phyloP scores from a whole-genome alignment of 2,329 filamentous ascomycete genomes.

The Amauroascus niger region DNA sequence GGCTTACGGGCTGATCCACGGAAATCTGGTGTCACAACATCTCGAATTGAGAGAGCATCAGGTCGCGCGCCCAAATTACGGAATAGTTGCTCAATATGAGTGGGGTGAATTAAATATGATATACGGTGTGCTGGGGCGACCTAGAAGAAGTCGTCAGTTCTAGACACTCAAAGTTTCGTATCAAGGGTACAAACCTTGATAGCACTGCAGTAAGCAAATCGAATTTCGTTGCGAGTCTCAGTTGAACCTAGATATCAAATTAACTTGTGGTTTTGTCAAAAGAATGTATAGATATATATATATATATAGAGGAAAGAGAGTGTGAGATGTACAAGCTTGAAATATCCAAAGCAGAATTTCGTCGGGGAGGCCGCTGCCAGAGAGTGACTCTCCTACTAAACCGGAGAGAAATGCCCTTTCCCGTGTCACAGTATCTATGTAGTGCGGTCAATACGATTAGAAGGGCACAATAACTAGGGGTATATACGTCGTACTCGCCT shows the following conservation, averaged over 20 bases:
- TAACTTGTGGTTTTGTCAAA: not conserved
- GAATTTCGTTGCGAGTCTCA: constrained; percentile 48
- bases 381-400: constrained; percentile 47
- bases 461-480: not conserved
- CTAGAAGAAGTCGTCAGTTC: constrained; percentile 21
- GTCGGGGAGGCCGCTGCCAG: constrained; percentile 46
- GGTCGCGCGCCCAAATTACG: constrained; percentile 47
- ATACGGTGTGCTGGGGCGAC: constrained; percentile 24
- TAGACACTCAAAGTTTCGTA: not conserved
- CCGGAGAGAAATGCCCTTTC: constrained; percentile 55
- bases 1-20: constrained; percentile 20
- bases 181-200: constrained; percentile 40
- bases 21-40: constrained; percentile 23
- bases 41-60: constrained; percentile 35
- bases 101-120: constrained; percentile 29
- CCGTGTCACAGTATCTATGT: constrained; percentile 41
- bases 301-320: no score
- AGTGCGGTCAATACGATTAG: not conserved
- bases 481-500: constrained; percentile 21
- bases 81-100: constrained; percentile 46
- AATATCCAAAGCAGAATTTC: constrained; percentile 57
- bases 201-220: constrained; percentile 50
- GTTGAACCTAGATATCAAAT: constrained; percentile 36
- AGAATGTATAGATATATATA: no score
- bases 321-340: constrained; percentile 24